phyloP scores from a whole-genome alignment of 805 yeast species.

The Debaryomyces maramus region DNA sequence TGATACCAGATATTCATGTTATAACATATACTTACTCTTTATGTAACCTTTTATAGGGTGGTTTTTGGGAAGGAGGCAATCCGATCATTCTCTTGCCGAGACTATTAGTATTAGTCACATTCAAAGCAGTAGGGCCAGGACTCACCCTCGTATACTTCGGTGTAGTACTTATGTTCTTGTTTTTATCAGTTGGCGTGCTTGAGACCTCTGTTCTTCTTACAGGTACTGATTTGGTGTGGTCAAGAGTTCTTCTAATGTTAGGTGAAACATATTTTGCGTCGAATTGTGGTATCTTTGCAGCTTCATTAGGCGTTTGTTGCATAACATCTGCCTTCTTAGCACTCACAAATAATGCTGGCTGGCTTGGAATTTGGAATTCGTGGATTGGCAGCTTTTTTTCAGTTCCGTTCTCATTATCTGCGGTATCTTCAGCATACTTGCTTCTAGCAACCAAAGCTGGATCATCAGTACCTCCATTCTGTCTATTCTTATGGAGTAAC shows the following conservation, averaged over 20 bases:
- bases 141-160: neutral
- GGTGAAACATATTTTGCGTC: slow-evolving; percentile 52
- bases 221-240: slow-evolving; percentile 68
- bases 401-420: slow-evolving; percentile 1
- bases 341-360: slow-evolving; percentile 49
- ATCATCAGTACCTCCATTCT: slow-evolving; percentile 7
- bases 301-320: slow-evolving; percentile 40
- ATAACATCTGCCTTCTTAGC: slow-evolving; percentile 64
- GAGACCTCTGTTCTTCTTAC: slow-evolving; percentile 41
- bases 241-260: slow-evolving; percentile 54
- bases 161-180: slow-evolving; percentile 3
- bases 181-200: neutral
- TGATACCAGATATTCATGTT: neutral
- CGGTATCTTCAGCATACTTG: neutral
- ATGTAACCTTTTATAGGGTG: slow-evolving; percentile 24
- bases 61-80: slow-evolving; percentile 33
- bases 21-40: slow-evolving; percentile 14
- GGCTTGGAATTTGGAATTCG: neutral
- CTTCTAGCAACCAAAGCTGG: neutral
- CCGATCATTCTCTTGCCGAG: slow-evolving; percentile 33
- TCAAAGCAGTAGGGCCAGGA: slow-evolving; percentile 1
- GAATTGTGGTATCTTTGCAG: slow-evolving; percentile 56
- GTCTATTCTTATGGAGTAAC: slow-evolving; percentile 16
- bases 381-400: neutral
- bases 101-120: slow-evolving; percentile 3